Conservation (phyloP, 2,329 filamentous ascomycete genomes). For the Monilinia laxa region DNA sequence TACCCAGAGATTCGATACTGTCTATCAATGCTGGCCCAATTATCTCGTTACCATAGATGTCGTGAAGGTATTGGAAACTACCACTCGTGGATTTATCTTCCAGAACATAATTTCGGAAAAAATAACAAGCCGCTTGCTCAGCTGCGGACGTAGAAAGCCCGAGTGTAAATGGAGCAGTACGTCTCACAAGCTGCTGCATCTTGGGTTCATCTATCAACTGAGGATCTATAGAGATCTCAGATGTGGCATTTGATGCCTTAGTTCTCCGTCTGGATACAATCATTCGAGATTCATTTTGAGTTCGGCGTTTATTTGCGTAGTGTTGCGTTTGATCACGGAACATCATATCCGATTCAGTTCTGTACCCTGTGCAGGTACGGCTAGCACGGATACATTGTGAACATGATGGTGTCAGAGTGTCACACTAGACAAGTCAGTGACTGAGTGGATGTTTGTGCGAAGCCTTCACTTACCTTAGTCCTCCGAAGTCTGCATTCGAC, state of each 20-base stretch:
- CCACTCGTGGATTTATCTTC: slow-evolving; percentile 26
- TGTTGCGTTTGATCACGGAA: slow-evolving; percentile 54
- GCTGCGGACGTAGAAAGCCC: slow-evolving; percentile 25
- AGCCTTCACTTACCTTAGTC: slow-evolving; percentile 39
- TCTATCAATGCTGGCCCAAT: slow-evolving; percentile 42
- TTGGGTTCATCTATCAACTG: neutral
- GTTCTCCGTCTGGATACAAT: neutral
- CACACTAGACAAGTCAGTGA: slow-evolving; percentile 47
- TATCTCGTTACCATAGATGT: slow-evolving; percentile 45
- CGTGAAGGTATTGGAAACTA: slow-evolving; percentile 32
- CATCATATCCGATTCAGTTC: slow-evolving; percentile 57
- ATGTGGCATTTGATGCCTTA: neutral
- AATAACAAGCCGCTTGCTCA: slow-evolving; percentile 35
- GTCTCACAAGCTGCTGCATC: neutral
- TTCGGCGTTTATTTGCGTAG: slow-evolving; percentile 25
- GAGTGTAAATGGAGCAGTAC: neutral
- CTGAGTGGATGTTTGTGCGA: neutral
- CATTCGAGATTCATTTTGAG: slow-evolving; percentile 14
- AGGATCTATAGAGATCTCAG: neutral
- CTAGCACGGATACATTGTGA: slow-evolving; percentile 55
- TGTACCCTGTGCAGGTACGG: slow-evolving; percentile 54
- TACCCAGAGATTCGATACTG: slow-evolving; percentile 31
- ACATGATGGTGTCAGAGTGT: slow-evolving; percentile 52
- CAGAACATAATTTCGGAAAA: slow-evolving; percentile 37
- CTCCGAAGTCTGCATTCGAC: slow-evolving; percentile 46